Conservation (phyloP, 1,284 basidiomycete species). For the Papiliotrema nemorosa region DNA sequence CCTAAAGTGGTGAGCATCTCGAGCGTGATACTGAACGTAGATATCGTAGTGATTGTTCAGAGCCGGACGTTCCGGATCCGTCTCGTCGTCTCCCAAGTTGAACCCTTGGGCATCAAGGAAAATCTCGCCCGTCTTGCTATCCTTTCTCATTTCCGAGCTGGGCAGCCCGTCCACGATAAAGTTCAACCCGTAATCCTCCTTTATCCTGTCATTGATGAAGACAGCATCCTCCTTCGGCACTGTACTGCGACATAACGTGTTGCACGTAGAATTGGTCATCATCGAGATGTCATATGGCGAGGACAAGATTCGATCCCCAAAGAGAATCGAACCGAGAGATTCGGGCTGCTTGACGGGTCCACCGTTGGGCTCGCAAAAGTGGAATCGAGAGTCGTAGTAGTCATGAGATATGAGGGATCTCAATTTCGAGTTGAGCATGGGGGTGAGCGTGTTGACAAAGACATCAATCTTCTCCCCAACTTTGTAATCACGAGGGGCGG, state of each 20-base stretch:
- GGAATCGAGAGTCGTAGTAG: slow-evolving; percentile 56
- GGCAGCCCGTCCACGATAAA: slow-evolving; percentile 94
- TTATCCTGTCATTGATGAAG: slow-evolving; percentile 88
- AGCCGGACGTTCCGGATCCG: slow-evolving; percentile 58
- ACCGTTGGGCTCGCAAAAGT: slow-evolving; percentile 77
- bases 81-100: slow-evolving; percentile 40
- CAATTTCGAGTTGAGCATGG: slow-evolving; percentile 79
- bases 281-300: slow-evolving; percentile 67
- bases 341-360: slow-evolving; percentile 79
- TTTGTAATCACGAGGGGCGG: slow-evolving; percentile 74
- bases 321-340: slow-evolving; percentile 86
- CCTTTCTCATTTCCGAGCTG: slow-evolving; percentile 84
- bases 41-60: slow-evolving; percentile 79
- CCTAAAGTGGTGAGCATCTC: slow-evolving; percentile 65
- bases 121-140: slow-evolving; percentile 68
- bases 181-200: slow-evolving; percentile 89
- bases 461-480: slow-evolving; percentile 68
- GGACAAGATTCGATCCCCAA: slow-evolving; percentile 92
- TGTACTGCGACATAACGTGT: slow-evolving; percentile 64
- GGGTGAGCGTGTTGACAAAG: slow-evolving; percentile 76
- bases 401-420: slow-evolving; percentile 48
- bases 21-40: slow-evolving; percentile 68
- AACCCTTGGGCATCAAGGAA: slow-evolving; percentile 78
- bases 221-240: slow-evolving; percentile 70
- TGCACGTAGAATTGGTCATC: slow-evolving; percentile 60